Evolutionary conservation across 441 rosid genomes (phyloP).

Genomic region (Corymbia calophylla): DNA sequence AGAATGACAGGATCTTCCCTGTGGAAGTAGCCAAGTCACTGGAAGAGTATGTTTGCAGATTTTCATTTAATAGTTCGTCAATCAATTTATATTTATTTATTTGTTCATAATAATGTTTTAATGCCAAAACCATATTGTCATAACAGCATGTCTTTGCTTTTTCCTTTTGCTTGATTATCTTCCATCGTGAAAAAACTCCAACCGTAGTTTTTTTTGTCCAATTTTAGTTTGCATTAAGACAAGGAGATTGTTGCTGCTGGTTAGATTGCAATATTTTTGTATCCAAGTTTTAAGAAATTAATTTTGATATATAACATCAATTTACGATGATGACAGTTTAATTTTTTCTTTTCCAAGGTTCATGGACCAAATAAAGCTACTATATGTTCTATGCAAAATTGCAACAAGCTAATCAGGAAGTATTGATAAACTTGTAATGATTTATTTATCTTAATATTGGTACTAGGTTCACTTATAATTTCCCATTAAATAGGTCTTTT

Average conservation of each 20-base stretch:
- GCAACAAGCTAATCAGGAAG: background rate
- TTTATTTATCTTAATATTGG: background rate
- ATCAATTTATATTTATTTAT: background rate
- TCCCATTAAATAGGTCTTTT: background rate
- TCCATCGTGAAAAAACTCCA: background rate
- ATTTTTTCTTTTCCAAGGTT: background rate
- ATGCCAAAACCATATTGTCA: background rate
- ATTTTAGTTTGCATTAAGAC: background rate
- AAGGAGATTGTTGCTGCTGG: background rate
- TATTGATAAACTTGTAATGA: background rate
- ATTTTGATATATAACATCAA: background rate
- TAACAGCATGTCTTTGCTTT: background rate
- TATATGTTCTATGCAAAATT: background rate
- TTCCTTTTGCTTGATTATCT: background rate
- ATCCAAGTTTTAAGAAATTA: background rate
- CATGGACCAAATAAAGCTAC: background rate
- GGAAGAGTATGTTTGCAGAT: background rate
- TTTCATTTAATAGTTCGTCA: background rate
- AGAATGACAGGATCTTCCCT: slow-evolving; percentile 20
- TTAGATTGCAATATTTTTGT: background rate
- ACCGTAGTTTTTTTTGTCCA: background rate
- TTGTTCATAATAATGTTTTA: background rate
- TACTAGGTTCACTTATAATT: background rate
- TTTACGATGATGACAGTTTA: background rate
- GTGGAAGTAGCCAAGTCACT: background rate